These are phyloP conservation scores for Hypericum perforatum DNA, from an alignment of 345 rosid species.

Conservation along the genomic window DNA sequence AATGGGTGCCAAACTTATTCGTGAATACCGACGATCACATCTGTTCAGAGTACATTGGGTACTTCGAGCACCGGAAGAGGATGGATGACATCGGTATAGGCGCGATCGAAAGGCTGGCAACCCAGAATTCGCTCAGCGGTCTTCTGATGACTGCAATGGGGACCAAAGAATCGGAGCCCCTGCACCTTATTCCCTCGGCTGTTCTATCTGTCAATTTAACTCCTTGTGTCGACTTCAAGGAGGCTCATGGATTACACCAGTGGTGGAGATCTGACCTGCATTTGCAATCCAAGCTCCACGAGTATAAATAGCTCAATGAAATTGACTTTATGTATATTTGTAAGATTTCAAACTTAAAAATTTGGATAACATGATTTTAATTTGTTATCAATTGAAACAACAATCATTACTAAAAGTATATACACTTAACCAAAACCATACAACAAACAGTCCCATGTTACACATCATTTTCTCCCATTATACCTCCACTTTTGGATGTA, in stretches of 20 bases:
- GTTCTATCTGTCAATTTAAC: conserved; percentile 38
- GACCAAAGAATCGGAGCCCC: conserved; percentile 39
- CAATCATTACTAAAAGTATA: too few relatives aligned
- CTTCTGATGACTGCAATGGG: conserved; percentile 52
- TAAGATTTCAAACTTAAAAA: too few relatives aligned
- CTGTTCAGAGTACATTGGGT: conserved; percentile 74
- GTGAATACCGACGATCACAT: conserved; percentile 60
- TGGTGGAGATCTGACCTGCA: conserved; percentile 72
- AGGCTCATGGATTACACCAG: conserved; percentile 88
- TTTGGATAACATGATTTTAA: too few relatives aligned
- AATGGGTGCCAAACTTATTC: conserved; percentile 55
- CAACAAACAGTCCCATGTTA: too few relatives aligned
- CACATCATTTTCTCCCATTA: too few relatives aligned
- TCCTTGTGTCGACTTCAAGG: conserved; percentile 37
- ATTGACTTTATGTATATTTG: too few relatives aligned
- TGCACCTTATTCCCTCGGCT: conserved; percentile 75
- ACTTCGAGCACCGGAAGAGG: conserved; percentile 75
- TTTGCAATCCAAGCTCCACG: conserved; percentile 43
- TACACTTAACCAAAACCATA: too few relatives aligned
- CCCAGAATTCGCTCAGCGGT: conserved; percentile 59
- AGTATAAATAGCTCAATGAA: conserved; percentile 28
- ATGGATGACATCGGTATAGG: conserved; percentile 86
- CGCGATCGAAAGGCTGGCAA: conserved; percentile 53
- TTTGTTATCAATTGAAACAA: too few relatives aligned
- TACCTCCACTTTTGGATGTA: too few relatives aligned